Percentiles rank a stretch among this genome's conserved stretches.
phyloP scores from a whole-genome alignment of 768 basidiomycete genomes.

The Sutorius australiensis region DNA sequence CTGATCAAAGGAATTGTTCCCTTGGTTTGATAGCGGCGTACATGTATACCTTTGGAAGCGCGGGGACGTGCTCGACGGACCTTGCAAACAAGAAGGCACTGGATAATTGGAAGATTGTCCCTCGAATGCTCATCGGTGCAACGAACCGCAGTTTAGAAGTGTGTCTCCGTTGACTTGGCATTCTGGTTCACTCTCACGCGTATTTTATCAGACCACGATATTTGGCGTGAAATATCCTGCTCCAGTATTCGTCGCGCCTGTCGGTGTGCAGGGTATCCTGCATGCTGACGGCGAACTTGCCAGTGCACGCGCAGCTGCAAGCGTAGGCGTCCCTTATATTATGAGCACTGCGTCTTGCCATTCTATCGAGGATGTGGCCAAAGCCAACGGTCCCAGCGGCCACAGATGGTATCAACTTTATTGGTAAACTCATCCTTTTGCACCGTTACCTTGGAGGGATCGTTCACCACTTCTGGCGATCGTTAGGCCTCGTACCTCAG shows the following conservation, averaged over 20 bases:
- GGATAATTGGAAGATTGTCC: conserved; percentile 70
- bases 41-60: conserved; percentile 73
- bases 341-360: conserved; percentile 73
- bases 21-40: conserved; percentile 49
- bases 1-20: neutral
- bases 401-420: conserved; percentile 82
- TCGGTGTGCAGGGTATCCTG: conserved; percentile 77
- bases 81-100: conserved; percentile 62
- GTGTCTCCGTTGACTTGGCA: conserved; percentile 5
- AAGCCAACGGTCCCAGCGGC: conserved; percentile 58
- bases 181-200: neutral
- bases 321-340: conserved; percentile 62
- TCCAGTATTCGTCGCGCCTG: conserved; percentile 66
- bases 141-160: conserved; percentile 60
- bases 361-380: conserved; percentile 74
- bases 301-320: conserved; percentile 59
- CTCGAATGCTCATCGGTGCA: conserved; percentile 68
- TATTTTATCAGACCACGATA: conserved; percentile 51
- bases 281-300: conserved; percentile 70
- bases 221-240: conserved; percentile 62
- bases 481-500: conserved; percentile 57
- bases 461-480: neutral
- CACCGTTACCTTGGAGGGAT: neutral
- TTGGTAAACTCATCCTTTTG: conserved; percentile 43
- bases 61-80: conserved; percentile 68